These are phyloP conservation scores for Mycena citricolor DNA, from an alignment of 1,284 basidiomycete genomes.

Conservation along the genomic window DNA sequence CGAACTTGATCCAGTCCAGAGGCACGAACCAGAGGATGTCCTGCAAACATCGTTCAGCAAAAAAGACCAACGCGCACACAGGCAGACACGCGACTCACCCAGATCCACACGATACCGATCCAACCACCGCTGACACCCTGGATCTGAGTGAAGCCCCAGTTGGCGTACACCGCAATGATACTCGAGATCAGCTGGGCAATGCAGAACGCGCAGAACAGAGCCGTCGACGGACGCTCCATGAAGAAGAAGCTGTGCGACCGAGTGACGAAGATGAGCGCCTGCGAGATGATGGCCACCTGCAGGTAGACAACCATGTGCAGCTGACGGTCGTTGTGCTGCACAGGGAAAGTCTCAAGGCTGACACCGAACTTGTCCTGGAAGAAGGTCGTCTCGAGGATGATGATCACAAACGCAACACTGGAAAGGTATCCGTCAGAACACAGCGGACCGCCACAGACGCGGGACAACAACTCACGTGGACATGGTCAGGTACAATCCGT, in stretches of 20 bases:
- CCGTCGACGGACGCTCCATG: conserved; percentile 93
- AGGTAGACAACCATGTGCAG: conserved; percentile 84
- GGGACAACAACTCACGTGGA: conserved; percentile 67
- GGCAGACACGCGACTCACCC: conserved; percentile 53
- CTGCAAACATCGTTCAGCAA: conserved; percentile 36
- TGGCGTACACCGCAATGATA: conserved; percentile 90
- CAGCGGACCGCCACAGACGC: too few relatives aligned
- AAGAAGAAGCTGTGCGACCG: conserved; percentile 97
- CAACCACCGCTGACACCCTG: conserved; percentile 81
- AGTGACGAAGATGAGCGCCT: conserved; percentile 96
- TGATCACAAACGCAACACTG: conserved; percentile 77
- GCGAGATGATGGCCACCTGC: conserved; percentile 96
- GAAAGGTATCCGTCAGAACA: conserved; percentile 26
- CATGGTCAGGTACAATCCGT: conserved; percentile 88
- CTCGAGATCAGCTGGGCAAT: conserved; percentile 92
- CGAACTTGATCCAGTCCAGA: conserved; percentile 95
- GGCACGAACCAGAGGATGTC: conserved; percentile 95
- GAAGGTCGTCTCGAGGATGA: conserved; percentile 87
- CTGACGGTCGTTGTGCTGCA: conserved; percentile 70
- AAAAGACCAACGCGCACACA: conserved; percentile 12
- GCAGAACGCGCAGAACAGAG: conserved; percentile 88
- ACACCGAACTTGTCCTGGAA: conserved; percentile 90
- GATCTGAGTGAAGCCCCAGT: conserved; percentile 91
- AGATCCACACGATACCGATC: conserved; percentile 97
- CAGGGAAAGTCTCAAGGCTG: conserved; percentile 47